These are phyloP conservation scores for Fraxinus quadrangulata DNA, from an alignment of 257 asterid genomes.

Conservation along the genomic window DNA sequence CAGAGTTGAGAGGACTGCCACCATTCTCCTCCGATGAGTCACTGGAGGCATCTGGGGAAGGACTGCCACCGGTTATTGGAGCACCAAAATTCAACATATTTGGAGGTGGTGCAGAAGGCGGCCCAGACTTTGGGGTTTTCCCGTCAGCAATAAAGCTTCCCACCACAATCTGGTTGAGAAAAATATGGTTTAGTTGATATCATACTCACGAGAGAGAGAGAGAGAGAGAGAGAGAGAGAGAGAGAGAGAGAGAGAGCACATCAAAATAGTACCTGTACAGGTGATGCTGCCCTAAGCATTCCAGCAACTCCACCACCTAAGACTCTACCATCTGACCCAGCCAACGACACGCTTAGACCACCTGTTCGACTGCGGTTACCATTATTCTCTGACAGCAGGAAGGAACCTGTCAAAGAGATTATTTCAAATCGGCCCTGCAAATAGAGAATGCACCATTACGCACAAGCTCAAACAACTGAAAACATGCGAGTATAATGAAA, in stretches of 20 bases:
- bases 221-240: background rate
- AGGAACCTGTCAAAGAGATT: slow-evolving; percentile 75
- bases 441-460: slow-evolving; percentile 22
- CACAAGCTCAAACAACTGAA: slow-evolving; percentile 1
- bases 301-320: slow-evolving; percentile 95
- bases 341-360: slow-evolving; percentile 69
- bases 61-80: slow-evolving; percentile 46
- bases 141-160: slow-evolving; percentile 94
- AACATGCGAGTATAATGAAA: background rate
- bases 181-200: slow-evolving; percentile 11
- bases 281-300: slow-evolving; percentile 74
- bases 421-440: slow-evolving; percentile 90
- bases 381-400: slow-evolving; percentile 56
- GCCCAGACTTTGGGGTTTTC: slow-evolving; percentile 50
- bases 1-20: slow-evolving; percentile 53
- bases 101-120: slow-evolving; percentile 44
- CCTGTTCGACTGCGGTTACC: slow-evolving; percentile 53
- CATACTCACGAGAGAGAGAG: background rate
- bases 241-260: background rate
- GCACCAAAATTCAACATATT: slow-evolving; percentile 61
- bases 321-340: slow-evolving; percentile 79
- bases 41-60: slow-evolving; percentile 67
- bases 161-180: slow-evolving; percentile 59
- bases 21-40: slow-evolving; percentile 70
- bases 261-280: slow-evolving; percentile 60